phyloP scores from a whole-genome alignment of 139 green algal species.

The Nannochloris sp. region DNA sequence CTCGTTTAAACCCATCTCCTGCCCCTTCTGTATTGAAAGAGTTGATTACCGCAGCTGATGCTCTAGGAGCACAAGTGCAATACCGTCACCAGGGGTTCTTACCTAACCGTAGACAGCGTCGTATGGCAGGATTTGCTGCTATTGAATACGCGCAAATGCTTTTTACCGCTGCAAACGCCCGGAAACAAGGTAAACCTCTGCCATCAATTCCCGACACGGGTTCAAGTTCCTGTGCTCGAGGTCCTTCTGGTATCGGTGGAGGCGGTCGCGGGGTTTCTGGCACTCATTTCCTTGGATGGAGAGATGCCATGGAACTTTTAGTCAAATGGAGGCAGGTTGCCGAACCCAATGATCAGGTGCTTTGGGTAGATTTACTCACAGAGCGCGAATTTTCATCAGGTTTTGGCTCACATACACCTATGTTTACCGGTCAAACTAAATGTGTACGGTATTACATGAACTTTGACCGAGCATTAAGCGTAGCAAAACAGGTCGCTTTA shows the following conservation, averaged over 20 bases:
- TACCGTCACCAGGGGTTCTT: slow-evolving; percentile 82
- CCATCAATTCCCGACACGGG: background rate
- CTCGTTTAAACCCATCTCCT: slow-evolving; percentile 8
- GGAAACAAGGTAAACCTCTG: background rate
- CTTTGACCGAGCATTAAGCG: slow-evolving; percentile 48
- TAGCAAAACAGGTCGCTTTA: slow-evolving; percentile 39
- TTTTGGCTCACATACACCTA: slow-evolving; percentile 87
- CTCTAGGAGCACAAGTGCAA: slow-evolving; percentile 61
- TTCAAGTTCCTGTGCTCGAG: background rate
- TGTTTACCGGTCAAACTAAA: slow-evolving; percentile 87
- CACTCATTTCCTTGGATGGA: slow-evolving; percentile 70
- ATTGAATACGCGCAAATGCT: slow-evolving; percentile 72
- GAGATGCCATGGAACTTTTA: slow-evolving; percentile 83
- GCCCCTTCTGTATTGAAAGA: slow-evolving; percentile 12
- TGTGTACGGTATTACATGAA: slow-evolving; percentile 90
- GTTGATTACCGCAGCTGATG: slow-evolving; percentile 52
- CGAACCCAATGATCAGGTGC: slow-evolving; percentile 88
- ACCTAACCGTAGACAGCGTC: slow-evolving; percentile 71
- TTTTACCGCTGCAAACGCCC: background rate
- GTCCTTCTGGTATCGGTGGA: slow-evolving; percentile 11
- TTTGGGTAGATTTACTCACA: slow-evolving; percentile 93
- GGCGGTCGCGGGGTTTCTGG: slow-evolving; percentile 18
- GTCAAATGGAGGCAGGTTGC: slow-evolving; percentile 91
- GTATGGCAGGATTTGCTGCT: slow-evolving; percentile 65
- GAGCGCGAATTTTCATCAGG: slow-evolving; percentile 72